Base-by-base conservation (phyloP, 2,329 filamentous ascomycete genomes). In the Orbilia ellipsospora region DNA sequence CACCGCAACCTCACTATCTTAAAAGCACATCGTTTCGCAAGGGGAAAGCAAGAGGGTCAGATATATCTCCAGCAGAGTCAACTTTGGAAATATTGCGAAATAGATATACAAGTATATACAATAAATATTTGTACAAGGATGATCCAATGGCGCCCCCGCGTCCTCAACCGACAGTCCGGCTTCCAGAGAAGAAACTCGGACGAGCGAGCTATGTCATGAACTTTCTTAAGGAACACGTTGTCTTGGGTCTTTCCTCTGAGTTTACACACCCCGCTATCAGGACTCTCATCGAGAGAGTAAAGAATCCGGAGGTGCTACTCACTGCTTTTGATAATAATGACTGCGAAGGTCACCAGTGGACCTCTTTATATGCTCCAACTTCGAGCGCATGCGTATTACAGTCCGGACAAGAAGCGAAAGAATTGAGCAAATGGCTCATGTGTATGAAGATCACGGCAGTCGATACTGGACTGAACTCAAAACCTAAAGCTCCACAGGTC, bases 341-440 rank as follows among this genome's bases (percentile, higher is more conserved):
- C 59, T 96, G 91, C 78, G 94, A 98, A 80, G 85, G 84, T 1
- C 83, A 86, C 28, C 83, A 88, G 7, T 99, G 95, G 95, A 82
- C 86, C 1, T 90, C 94, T 48, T 97, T 98, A 80, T 97, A 98
- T 82, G 88, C 91, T 0, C 95, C 95, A 0, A 83, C 82, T 26
- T 84, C 83, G 42, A 89, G 92, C 1, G 84, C 84, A 2, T 89
- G 94, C 70, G 89, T 98, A 0, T 84, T 99, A 10, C 94, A 97
- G 80, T 81, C 84, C 15, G 90, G 91, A 1, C 87, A 85, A 52
- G 92, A 97, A 81, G 88, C 89, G 0, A 80, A 85, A 1, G 83
- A 94, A 7, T 83, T 99, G 23, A 90, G 89, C 69, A 88, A 94
- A 73, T 99, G 95, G 95, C 84, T 99, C 6, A 86, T 88, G 70